These are phyloP conservation scores for Botrytis porri DNA, from an alignment of 2,329 filamentous ascomycete species.

Conservation along the genomic window DNA sequence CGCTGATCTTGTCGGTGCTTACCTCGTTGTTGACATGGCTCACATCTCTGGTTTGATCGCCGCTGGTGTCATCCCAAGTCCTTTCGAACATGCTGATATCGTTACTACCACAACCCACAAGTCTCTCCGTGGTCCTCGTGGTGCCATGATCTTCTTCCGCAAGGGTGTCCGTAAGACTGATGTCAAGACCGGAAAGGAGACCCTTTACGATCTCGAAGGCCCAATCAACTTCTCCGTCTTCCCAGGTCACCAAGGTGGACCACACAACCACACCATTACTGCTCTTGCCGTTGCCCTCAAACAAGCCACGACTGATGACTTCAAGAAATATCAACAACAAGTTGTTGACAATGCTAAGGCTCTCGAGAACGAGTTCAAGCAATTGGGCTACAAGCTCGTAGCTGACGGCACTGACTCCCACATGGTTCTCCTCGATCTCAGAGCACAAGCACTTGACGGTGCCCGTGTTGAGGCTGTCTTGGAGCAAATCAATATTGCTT, in stretches of 20 bases:
- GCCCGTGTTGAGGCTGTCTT: conserved; percentile 94
- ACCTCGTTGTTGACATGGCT: conserved; percentile 96
- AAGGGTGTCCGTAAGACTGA: conserved; percentile 91
- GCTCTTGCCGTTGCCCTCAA: conserved; percentile 92
- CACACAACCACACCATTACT: conserved; percentile 99
- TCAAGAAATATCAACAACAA: conserved; percentile 89
- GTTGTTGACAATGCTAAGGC: conserved; percentile 93
- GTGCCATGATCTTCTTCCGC: conserved; percentile 99
- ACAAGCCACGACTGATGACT: conserved; percentile 86
- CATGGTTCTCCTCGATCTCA: conserved; percentile 93
- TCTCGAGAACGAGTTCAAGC: conserved; percentile 79
- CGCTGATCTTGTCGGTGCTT: conserved; percentile 87
- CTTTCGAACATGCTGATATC: conserved; percentile 89
- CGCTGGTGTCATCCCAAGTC: conserved; percentile 87
- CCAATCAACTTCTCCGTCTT: conserved; percentile 99
- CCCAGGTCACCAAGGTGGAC: conserved; percentile 96
- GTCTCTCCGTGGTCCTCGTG: conserved; percentile 93
- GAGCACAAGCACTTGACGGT: conserved; percentile 81
- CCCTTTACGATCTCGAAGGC: conserved; percentile 86
- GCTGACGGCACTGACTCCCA: conserved; percentile 96
- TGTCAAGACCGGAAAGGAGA: conserved; percentile 86
- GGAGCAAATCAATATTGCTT: conserved; percentile 97
- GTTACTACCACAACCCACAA: conserved; percentile 99
- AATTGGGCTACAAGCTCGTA: conserved; percentile 89
- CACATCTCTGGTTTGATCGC: conserved; percentile 97